These are phyloP conservation scores for Tubosaeta sp. DNA, from an alignment of 768 basidiomycete species.

Conservation along the genomic window DNA sequence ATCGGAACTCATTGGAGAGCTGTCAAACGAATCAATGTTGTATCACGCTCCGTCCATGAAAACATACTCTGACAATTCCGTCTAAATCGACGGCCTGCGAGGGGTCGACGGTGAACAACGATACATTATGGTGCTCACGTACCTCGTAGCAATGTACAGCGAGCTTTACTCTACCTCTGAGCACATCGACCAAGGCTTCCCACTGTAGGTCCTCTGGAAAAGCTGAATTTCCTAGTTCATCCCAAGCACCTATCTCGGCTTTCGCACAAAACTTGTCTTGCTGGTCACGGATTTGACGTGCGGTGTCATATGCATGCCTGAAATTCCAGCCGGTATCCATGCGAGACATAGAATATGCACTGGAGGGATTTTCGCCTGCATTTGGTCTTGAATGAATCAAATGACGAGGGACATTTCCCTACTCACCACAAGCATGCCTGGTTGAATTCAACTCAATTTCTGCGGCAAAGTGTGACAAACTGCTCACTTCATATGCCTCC, in stretches of 20 bases:
- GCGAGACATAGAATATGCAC: constrained; percentile 46
- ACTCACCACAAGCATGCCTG: neutral
- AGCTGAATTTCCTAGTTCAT: constrained; percentile 27
- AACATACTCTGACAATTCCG: constrained; percentile 55
- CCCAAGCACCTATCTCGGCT: constrained; percentile 37
- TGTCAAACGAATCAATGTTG: constrained; percentile 20
- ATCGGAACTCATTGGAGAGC: constrained; percentile 83
- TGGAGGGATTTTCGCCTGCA: constrained; percentile 32
- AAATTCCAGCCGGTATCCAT: constrained; percentile 81
- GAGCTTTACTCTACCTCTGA: constrained; percentile 68
- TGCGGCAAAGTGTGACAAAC: too few species aligned
- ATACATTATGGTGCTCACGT: neutral
- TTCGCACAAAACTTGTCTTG: constrained; percentile 72
- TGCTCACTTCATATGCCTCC: constrained; percentile 29
- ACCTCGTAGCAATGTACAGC: constrained; percentile 37
- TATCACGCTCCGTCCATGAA: too few species aligned
- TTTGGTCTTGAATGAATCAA: constrained; percentile 32
- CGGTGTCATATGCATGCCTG: constrained; percentile 76
- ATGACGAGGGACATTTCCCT: constrained; percentile 25
- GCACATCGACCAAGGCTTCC: constrained; percentile 75
- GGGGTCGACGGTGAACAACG: neutral
- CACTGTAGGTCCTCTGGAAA: constrained; percentile 66
- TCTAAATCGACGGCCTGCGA: constrained; percentile 63
- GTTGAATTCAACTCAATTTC: neutral
- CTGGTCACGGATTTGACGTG: constrained; percentile 57